Conservation (phyloP, 2,329 filamentous ascomycete species). For the Cladosporium colombiae region DNA sequence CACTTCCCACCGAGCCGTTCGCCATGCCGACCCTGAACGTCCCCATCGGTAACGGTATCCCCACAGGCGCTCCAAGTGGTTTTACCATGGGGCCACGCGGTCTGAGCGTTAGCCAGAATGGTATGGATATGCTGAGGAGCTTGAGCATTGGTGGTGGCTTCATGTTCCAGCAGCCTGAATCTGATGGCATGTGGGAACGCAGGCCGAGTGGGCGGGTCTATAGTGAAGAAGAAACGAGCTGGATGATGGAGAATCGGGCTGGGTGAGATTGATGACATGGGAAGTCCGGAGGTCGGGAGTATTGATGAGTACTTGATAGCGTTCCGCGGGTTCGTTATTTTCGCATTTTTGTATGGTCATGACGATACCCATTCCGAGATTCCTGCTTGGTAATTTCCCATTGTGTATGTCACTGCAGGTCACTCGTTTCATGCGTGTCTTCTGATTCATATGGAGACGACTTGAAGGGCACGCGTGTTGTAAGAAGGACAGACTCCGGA, state of each 20-base stretch:
- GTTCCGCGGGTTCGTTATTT: neutral
- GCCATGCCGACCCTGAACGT: neutral
- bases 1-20: conserved; percentile 24
- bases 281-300: neutral
- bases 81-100: conserved; percentile 26
- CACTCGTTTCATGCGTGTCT: neutral
- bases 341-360: neutral
- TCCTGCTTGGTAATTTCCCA: neutral
- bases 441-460: neutral
- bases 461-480: neutral
- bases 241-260: conserved; percentile 17
- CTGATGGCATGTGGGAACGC: conserved; percentile 22
- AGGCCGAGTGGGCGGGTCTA: conserved; percentile 28
- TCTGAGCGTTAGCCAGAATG: conserved; percentile 22
- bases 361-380: neutral
- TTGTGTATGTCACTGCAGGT: neutral
- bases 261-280: neutral
- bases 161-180: conserved; percentile 28
- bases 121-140: conserved; percentile 34
- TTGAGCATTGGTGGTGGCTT: conserved; percentile 33
- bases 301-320: neutral
- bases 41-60: conserved; percentile 15
- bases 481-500: neutral
- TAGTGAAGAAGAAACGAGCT: conserved; percentile 25
- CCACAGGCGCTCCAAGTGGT: conserved; percentile 20